phyloP scores from a whole-genome alignment of 192 early-diverging fungal species.

The Thamnidium elegans region DNA sequence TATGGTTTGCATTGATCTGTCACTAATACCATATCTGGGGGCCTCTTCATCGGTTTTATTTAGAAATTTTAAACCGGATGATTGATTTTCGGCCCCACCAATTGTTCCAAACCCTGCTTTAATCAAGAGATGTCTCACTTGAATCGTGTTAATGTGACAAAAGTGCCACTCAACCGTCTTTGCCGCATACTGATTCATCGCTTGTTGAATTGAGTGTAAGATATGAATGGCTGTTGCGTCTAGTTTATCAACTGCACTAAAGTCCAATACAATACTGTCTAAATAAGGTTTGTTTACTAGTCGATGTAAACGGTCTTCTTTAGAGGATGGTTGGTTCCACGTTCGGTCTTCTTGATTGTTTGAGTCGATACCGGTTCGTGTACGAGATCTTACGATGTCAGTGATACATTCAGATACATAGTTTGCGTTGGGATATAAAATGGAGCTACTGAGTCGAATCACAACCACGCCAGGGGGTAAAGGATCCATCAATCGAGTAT shows the following conservation, averaged over 20 bases:
- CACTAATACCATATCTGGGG: too few relatives aligned
- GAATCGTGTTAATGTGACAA: neutral
- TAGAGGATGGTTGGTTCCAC: conserved; percentile 15
- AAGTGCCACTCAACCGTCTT: conserved; percentile 27
- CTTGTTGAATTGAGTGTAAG: conserved; percentile 52
- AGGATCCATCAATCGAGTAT: neutral
- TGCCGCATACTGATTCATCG: conserved; percentile 17
- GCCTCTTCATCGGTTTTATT: too few relatives aligned
- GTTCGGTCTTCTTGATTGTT: neutral
- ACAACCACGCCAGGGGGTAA: conserved; percentile 66
- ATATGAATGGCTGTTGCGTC: conserved; percentile 81
- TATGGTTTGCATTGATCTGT: too few relatives aligned
- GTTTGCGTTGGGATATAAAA: conserved; percentile 70
- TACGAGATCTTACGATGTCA: conserved; percentile 17
- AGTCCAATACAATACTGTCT: conserved; percentile 77
- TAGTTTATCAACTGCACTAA: conserved; percentile 69
- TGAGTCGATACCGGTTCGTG: conserved; percentile 16
- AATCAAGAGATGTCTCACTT: too few relatives aligned
- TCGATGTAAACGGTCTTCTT: neutral
- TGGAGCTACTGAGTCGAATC: conserved; percentile 60
- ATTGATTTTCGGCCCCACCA: too few relatives aligned
- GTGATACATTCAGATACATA: conserved; percentile 53
- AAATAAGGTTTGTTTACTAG: conserved; percentile 45
- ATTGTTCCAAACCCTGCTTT: too few relatives aligned
- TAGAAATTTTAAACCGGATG: too few relatives aligned